phyloP scores from a whole-genome alignment of 75 land plant species.

The Chamaecyparis obtusa region DNA sequence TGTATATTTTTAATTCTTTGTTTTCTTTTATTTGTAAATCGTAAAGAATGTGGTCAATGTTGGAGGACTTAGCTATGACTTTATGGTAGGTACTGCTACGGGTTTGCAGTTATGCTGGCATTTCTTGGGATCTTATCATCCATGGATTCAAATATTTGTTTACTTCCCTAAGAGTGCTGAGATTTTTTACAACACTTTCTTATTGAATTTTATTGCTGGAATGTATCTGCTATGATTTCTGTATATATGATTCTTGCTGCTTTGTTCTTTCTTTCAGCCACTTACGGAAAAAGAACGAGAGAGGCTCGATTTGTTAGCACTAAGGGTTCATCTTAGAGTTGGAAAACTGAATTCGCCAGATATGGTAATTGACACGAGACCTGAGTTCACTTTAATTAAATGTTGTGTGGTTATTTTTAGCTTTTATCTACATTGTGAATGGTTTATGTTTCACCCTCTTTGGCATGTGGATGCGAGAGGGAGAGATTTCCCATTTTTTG shows the following conservation, averaged over 20 bases:
- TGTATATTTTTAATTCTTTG: not conserved
- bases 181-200: not conserved
- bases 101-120: too few relatives aligned
- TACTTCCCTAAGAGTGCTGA: not conserved
- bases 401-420: not conserved
- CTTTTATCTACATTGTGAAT: not conserved
- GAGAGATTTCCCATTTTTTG: not conserved
- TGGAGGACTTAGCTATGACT: not conserved
- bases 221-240: not conserved
- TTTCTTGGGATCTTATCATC: not conserved
- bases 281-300: slow-evolving; percentile 68
- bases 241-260: not conserved
- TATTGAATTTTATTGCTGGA: not conserved
- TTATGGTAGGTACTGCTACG: too few relatives aligned
- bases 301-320: too few relatives aligned
- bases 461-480: not conserved
- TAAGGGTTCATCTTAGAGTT: too few relatives aligned
- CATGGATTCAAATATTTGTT: not conserved
- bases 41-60: not conserved
- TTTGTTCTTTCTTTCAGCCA: slow-evolving; percentile 32
- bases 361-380: slow-evolving; percentile 38
- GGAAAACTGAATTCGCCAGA: slow-evolving; percentile 50
- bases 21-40: not conserved
- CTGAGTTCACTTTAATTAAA: too few relatives aligned
- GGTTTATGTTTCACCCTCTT: not conserved